Conservation (phyloP, 2,329 filamentous ascomycete species). For the Ascochyta rabiei region DNA sequence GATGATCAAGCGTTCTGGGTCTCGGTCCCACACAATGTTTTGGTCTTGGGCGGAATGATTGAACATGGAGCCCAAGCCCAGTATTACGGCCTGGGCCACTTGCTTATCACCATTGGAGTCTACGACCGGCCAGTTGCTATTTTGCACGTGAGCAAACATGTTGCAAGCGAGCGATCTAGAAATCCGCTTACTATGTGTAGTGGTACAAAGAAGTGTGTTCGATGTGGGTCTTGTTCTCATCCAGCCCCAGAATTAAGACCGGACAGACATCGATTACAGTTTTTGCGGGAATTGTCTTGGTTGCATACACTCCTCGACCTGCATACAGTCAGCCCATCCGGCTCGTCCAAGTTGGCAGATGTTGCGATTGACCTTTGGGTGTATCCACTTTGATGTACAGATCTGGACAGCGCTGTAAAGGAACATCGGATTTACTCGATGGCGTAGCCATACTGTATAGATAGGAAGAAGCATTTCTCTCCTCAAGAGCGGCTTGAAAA, state of each 20-base stretch:
- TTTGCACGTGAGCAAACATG: not conserved
- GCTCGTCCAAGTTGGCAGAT: not conserved
- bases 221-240: slow-evolving; percentile 58
- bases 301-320: slow-evolving; percentile 62
- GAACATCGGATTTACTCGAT: slow-evolving; percentile 23
- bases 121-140: slow-evolving; percentile 53
- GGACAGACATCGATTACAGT: slow-evolving; percentile 60
- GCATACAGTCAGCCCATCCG: slow-evolving; percentile 2
- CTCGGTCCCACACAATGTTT: slow-evolving; percentile 62
- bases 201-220: slow-evolving; percentile 59
- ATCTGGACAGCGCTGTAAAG: slow-evolving; percentile 51
- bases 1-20: slow-evolving; percentile 53
- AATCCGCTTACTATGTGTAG: slow-evolving; percentile 59
- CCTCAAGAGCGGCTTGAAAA: not conserved
- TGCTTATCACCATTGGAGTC: slow-evolving; percentile 33
- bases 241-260: slow-evolving; percentile 56
- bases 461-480: not conserved
- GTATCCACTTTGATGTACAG: slow-evolving; percentile 56
- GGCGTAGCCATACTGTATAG: slow-evolving; percentile 7
- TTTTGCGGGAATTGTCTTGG: slow-evolving; percentile 52
- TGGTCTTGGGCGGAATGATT: slow-evolving; percentile 60
- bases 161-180: not conserved
- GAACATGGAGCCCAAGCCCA: slow-evolving; percentile 64
- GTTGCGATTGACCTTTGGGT: slow-evolving; percentile 52
- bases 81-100: slow-evolving; percentile 58